Percentiles rank a stretch among this genome's conserved stretches.
Evolutionary conservation across 805 yeast genomes (phyloP).

Genomic region (Myxozyma monticola): DNA sequence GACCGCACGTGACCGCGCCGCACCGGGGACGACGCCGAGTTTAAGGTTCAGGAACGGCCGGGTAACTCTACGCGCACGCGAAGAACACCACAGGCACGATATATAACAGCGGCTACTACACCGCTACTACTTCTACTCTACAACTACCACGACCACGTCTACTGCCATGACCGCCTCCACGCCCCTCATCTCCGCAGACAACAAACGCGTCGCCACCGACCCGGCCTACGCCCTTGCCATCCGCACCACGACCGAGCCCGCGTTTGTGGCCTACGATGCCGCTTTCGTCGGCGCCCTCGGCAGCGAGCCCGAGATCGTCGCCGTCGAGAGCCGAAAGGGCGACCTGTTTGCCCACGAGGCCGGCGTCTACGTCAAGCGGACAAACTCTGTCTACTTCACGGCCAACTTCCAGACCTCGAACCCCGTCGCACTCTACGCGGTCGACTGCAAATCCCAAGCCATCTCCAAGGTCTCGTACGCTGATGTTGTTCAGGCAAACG

Average conservation of each 20-base stretch:
- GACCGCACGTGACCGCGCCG: neutral
- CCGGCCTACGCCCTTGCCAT: conserved; percentile 14
- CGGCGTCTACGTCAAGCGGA: conserved; percentile 24
- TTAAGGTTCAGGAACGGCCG: neutral
- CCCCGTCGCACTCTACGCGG: conserved; percentile 17
- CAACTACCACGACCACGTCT: too few species aligned
- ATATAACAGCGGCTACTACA: neutral
- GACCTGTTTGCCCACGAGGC: conserved; percentile 28
- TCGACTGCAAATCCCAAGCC: conserved; percentile 12
- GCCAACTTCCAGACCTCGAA: conserved; percentile 24
- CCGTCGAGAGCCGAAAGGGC: conserved; percentile 10
- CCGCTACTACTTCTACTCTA: neutral
- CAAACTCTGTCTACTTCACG: conserved; percentile 24
- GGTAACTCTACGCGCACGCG: neutral
- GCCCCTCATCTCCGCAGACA: conserved; percentile 5
- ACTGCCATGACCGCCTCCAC: too few species aligned
- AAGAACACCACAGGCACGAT: neutral
- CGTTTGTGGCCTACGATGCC: conserved; percentile 19
- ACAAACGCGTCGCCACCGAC: conserved; percentile 9
- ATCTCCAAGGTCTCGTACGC: conserved; percentile 12
- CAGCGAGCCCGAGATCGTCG: conserved; percentile 2
- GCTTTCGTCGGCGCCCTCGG: conserved; percentile 12
- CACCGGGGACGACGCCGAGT: neutral
- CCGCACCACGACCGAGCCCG: conserved; percentile 1
- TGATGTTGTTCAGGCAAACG: conserved; percentile 24